Evolutionary conservation across 2,329 filamentous ascomycete genomes (phyloP).

Genomic region (Colletotrichum brevisporum): DNA sequence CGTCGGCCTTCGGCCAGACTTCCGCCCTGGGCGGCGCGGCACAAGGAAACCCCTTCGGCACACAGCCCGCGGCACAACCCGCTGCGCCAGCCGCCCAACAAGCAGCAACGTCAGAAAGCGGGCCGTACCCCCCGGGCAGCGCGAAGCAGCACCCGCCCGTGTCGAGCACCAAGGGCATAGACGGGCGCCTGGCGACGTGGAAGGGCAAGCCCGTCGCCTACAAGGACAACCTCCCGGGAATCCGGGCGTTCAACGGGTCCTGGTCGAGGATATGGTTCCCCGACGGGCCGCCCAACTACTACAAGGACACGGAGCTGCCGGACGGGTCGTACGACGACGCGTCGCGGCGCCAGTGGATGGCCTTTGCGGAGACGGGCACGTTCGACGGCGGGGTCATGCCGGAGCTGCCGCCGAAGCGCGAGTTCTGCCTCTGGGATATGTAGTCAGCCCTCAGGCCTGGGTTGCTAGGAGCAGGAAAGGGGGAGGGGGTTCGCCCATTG

Average conservation of each 20-base stretch:
- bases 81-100: slow-evolving; percentile 35
- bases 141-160: slow-evolving; percentile 60
- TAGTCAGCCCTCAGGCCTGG: slow-evolving; percentile 49
- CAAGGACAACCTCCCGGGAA: slow-evolving; percentile 62
- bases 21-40: slow-evolving; percentile 15
- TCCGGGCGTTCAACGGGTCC: slow-evolving; percentile 65
- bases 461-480: slow-evolving; percentile 40
- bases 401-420: slow-evolving; percentile 80
- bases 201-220: slow-evolving; percentile 76
- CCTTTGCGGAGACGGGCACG: slow-evolving; percentile 73
- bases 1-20: slow-evolving; percentile 48
- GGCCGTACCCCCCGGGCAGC: slow-evolving; percentile 61
- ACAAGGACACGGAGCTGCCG: slow-evolving; percentile 73
- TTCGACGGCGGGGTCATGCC: slow-evolving; percentile 83
- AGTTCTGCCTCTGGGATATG: slow-evolving; percentile 82
- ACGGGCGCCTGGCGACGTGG: slow-evolving; percentile 68
- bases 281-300: slow-evolving; percentile 75
- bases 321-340: slow-evolving; percentile 70
- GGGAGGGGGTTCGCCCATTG: not conserved
- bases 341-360: slow-evolving; percentile 74
- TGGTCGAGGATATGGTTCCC: slow-evolving; percentile 81
- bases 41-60: slow-evolving; percentile 46
- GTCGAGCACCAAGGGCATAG: slow-evolving; percentile 56
- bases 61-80: slow-evolving; percentile 36
- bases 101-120: slow-evolving; percentile 42